Evolutionary conservation across 179 eudicot species (phyloP).

Genomic region (Nepenthes alata): DNA sequence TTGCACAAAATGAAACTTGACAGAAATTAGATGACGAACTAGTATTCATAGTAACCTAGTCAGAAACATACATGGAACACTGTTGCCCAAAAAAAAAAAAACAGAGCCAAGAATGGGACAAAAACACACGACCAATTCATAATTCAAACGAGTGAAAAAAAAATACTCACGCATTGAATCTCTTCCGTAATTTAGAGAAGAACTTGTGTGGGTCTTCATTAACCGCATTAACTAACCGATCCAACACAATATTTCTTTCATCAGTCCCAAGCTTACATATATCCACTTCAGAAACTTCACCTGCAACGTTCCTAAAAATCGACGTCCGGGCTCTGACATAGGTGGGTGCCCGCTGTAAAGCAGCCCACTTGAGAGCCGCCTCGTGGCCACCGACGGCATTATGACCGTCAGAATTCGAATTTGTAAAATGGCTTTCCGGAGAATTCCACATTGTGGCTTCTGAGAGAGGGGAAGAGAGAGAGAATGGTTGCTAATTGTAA

Average conservation of each 20-base stretch:
- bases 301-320: slow-evolving; percentile 29
- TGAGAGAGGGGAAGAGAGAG: slow-evolving; percentile 2
- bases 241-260: slow-evolving; percentile 42
- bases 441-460: slow-evolving; percentile 27
- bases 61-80: not conserved
- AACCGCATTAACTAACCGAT: slow-evolving; percentile 36
- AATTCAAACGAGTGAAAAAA: not conserved
- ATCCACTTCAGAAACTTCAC: slow-evolving; percentile 41
- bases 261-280: slow-evolving; percentile 40
- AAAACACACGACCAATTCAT: not conserved
- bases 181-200: slow-evolving; percentile 31
- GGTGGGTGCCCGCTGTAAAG: slow-evolving; percentile 40
- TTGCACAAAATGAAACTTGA: too few relatives aligned
- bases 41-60: too few relatives aligned
- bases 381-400: slow-evolving; percentile 21
- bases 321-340: slow-evolving; percentile 43
- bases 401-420: slow-evolving; percentile 8
- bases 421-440: slow-evolving; percentile 25
- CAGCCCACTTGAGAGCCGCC: slow-evolving; percentile 40
- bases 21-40: too few relatives aligned
- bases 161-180: slow-evolving; percentile 59
- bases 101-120: not conserved
- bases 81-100: slow-evolving; percentile 2
- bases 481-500: not conserved
- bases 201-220: slow-evolving; percentile 39